These are phyloP conservation scores for Bruguiera hainesii DNA, from an alignment of 441 rosid species.

Conservation along the genomic window DNA sequence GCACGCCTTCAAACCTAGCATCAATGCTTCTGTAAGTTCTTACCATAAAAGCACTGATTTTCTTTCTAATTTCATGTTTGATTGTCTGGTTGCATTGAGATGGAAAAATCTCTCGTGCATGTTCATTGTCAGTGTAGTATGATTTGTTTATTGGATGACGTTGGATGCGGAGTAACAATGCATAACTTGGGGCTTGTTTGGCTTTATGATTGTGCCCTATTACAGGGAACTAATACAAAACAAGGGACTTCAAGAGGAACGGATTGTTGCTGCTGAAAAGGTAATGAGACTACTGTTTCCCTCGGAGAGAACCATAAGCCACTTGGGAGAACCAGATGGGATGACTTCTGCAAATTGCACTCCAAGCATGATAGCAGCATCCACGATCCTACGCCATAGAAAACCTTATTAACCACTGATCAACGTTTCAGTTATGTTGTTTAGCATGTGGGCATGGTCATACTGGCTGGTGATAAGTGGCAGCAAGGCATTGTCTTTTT, in stretches of 20 bases:
- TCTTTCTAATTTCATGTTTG: background rate
- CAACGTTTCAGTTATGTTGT: background rate
- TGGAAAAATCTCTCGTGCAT: background rate
- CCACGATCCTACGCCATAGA: conserved; percentile 42
- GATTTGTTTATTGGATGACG: background rate
- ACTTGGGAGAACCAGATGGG: conserved; percentile 17
- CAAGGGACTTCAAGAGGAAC: conserved; percentile 41
- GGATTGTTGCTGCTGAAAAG: conserved; percentile 51
- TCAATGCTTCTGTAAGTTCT: conserved; percentile 47
- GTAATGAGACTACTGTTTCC: conserved; percentile 53
- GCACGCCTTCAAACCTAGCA: conserved; percentile 60
- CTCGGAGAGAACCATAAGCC: conserved; percentile 20
- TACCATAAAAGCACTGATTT: background rate
- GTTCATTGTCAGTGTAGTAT: background rate
- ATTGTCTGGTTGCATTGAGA: background rate
- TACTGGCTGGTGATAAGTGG: background rate
- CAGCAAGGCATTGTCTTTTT: too few species aligned
- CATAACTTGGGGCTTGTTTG: background rate
- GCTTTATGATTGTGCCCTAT: conserved; percentile 16
- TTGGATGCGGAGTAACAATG: too few species aligned
- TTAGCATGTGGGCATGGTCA: background rate
- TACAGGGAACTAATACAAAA: conserved; percentile 57
- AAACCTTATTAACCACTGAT: conserved; percentile 15
- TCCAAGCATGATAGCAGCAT: conserved; percentile 70
- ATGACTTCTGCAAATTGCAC: conserved; percentile 23